Evolutionary conservation across 805 yeast genomes (phyloP).

Genomic region (Yamadazyma paraphyllophila): DNA sequence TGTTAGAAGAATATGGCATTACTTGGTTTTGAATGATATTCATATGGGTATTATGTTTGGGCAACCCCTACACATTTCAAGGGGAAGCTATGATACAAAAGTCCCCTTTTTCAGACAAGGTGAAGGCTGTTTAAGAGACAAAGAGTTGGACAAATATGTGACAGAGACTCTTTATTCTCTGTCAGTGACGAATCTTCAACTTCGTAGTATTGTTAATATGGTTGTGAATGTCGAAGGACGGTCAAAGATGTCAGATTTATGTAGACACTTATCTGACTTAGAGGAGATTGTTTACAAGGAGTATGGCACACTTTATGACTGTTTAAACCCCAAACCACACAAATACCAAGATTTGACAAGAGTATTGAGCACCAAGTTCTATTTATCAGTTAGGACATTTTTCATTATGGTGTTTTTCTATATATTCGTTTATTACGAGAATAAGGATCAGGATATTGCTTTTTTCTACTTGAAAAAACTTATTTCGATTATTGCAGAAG

Average conservation of each 20-base stretch:
- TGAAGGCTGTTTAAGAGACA: conserved; percentile 36
- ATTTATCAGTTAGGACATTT: conserved; percentile 29
- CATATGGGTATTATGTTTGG: conserved; percentile 49
- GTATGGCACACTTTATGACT: conserved; percentile 27
- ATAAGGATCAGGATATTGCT: conserved; percentile 31
- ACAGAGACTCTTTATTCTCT: conserved; percentile 30
- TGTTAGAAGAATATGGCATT: conserved; percentile 61
- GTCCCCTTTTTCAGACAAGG: conserved; percentile 43
- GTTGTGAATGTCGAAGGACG: conserved; percentile 41
- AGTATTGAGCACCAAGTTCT: conserved; percentile 24
- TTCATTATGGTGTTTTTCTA: conserved; percentile 41
- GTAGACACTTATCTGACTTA: conserved; percentile 31
- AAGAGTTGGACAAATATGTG: conserved; percentile 41
- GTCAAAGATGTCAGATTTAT: conserved; percentile 37
- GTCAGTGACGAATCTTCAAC: conserved; percentile 23
- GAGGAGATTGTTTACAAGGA: conserved; percentile 30
- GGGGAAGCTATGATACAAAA: conserved; percentile 49
- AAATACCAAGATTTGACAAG: conserved; percentile 10
- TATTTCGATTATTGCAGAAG: conserved; percentile 24
- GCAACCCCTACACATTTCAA: conserved; percentile 38
- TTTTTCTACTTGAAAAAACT: conserved; percentile 38
- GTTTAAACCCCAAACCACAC: conserved; percentile 15
- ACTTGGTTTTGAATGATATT: conserved; percentile 45
- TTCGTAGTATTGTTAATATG: conserved; percentile 32
- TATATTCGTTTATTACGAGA: conserved; percentile 39